Evolutionary conservation across 495 filamentous ascomycete species (phyloP), one percentile per base, ranked within the genome.

Genomic region (Aspergillus sparsus): DNA sequence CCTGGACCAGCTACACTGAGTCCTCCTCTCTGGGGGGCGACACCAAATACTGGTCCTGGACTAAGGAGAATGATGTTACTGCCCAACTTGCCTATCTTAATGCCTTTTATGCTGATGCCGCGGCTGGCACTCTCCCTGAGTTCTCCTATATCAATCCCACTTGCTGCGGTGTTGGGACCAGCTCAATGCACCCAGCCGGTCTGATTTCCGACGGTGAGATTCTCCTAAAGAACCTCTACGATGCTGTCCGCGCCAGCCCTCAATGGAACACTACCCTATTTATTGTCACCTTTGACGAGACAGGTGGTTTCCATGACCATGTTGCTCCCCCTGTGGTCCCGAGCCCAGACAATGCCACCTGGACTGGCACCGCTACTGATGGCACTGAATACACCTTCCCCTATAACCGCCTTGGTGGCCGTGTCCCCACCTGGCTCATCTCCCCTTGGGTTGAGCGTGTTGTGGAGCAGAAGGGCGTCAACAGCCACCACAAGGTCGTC

Each of bases 261-360:
- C 75, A 74, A 50, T 84, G 83, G 58, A 66, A 70, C 21, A 75
- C 75, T 1, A 83, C 81, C 11, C 72, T 73, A 1, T 61, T 84
- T 15, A 80, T 84, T 55, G 77, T 84, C 52, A 81, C 76, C 34
- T 84, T 75, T 57, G 82, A 84, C 51, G 73, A 84, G 64, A 77
- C 81, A n/a, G 82, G 82, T 55, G 82, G 82, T 15, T 85, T 70
- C 57, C 80, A 80, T 33, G 82, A 85, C 53, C 81, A 83, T 56
- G 82, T 85, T n/a, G 68, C 68, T 31, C 82, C 82, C 0, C n/a
- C n/a, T n/a, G n/a, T n/a, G n/a, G n/a, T n/a, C n/a, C n/a, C n/a
- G n/a, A n/a, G n/a, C n/a, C n/a, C n/a, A n/a, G n/a, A n/a, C n/a
- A n/a, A n/a, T n/a, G n/a, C n/a, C n/a, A n/a, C n/a, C n/a, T n/a